phyloP scores from a whole-genome alignment of 1,284 basidiomycete genomes.

The Fomitopsis schrenkii region DNA sequence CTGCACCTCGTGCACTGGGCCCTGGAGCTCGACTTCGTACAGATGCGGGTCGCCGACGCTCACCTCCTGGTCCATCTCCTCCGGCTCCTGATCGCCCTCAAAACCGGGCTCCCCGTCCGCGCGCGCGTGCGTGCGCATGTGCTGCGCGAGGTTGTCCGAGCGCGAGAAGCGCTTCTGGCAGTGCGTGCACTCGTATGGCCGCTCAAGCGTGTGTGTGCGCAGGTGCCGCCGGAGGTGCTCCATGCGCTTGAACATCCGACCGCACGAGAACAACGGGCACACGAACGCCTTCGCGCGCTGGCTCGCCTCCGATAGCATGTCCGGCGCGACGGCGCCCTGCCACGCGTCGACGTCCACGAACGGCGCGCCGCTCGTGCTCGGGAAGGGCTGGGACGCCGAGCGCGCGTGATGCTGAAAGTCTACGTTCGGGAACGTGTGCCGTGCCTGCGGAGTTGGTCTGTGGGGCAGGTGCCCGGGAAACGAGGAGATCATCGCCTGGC shows the following conservation, averaged over 20 bases:
- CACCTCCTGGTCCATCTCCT: constrained; percentile 26
- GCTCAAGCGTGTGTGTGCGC: constrained; percentile 86
- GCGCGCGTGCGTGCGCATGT: constrained; percentile 72
- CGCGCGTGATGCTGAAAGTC: constrained; percentile 13
- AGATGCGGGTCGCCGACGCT: constrained; percentile 40
- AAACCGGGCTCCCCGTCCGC: constrained; percentile 25
- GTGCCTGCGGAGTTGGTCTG: constrained; percentile 18
- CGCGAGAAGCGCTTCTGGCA: constrained; percentile 82
- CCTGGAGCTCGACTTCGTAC: constrained; percentile 58
- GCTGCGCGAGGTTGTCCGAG: constrained; percentile 83
- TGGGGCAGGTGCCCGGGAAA: constrained; percentile 7
- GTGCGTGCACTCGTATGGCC: constrained; percentile 70
- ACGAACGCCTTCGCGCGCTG: constrained; percentile 61
- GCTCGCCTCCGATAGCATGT: constrained; percentile 11
- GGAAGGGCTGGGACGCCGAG: constrained; percentile 19
- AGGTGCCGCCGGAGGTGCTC: constrained; percentile 87
- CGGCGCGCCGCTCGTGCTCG: constrained; percentile 1
- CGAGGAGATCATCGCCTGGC: not conserved
- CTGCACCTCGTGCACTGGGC: constrained; percentile 51
- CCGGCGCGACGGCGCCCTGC: constrained; percentile 9
- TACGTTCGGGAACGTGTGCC: constrained; percentile 22
- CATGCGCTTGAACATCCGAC: constrained; percentile 81
- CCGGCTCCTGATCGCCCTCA: constrained; percentile 19
- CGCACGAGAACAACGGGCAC: constrained; percentile 79
- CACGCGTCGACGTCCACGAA: constrained; percentile 10